Conservation (phyloP, 305 asterid species). For the Solanum hybrid region DNA sequence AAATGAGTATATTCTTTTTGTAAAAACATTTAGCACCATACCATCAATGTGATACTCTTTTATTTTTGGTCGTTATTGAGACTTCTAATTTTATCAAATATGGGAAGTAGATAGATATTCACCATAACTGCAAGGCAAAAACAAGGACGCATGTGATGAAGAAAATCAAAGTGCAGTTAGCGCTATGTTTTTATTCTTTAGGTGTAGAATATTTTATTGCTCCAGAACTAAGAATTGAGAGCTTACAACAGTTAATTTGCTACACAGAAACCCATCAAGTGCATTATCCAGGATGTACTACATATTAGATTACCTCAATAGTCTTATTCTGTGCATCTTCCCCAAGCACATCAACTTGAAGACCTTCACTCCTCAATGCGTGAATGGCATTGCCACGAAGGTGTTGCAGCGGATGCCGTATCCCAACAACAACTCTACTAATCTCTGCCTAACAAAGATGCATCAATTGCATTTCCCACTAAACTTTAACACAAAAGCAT, state of each 20-base stretch:
- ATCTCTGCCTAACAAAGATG: slow-evolving; percentile 69
- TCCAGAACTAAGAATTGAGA: background rate
- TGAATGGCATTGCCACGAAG: slow-evolving; percentile 82
- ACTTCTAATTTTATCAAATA: background rate
- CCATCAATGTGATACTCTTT: background rate
- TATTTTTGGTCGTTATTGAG: background rate
- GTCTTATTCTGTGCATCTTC: slow-evolving; percentile 68
- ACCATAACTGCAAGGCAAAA: background rate
- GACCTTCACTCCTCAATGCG: slow-evolving; percentile 66
- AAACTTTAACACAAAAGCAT: background rate
- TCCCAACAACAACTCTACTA: slow-evolving; percentile 81
- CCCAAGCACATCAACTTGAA: slow-evolving; percentile 84
- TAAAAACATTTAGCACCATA: background rate
- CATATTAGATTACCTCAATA: slow-evolving; percentile 44
- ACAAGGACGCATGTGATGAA: background rate
- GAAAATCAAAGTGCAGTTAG: background rate
- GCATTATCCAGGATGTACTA: background rate
- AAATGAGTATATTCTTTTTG: background rate
- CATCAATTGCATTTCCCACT: slow-evolving; percentile 12
- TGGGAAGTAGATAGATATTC: background rate
- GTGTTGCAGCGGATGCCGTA: slow-evolving; percentile 88
- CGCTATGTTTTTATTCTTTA: background rate
- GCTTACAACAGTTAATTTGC: background rate
- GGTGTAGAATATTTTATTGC: background rate
- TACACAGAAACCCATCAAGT: background rate